Percentiles rank a stretch among this genome's conserved stretches.
Conservation (phyloP, 2,329 filamentous ascomycete genomes). For the Tympanopsis confertula region DNA sequence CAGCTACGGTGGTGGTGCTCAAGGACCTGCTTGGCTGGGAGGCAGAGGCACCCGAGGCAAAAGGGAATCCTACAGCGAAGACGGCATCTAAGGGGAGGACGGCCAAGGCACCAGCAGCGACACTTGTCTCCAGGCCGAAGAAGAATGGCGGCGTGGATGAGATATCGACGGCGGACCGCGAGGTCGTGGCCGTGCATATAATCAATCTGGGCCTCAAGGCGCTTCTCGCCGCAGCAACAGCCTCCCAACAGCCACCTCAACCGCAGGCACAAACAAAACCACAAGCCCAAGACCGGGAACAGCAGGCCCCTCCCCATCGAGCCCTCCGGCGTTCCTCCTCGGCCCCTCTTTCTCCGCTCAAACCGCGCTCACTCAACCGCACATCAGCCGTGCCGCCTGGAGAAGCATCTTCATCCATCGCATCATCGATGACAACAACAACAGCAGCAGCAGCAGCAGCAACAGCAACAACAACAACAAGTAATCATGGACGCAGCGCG, state of each 20-base stretch:
- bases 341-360: conserved; percentile 47
- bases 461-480: too few species aligned
- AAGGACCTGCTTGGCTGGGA: conserved; percentile 30
- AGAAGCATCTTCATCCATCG: conserved; percentile 20
- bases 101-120: conserved; percentile 6
- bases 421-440: conserved; percentile 8
- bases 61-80: conserved; percentile 10
- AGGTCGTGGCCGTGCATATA: too few species aligned
- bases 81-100: conserved; percentile 10
- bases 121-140: too few species aligned
- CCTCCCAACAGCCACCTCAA: too few species aligned
- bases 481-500: too few species aligned
- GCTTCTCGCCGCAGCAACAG: too few species aligned
- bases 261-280: conserved; percentile 15
- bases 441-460: conserved; percentile 18
- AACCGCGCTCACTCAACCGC: conserved; percentile 49
- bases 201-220: too few species aligned
- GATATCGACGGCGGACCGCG: too few species aligned
- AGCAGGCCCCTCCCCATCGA: conserved; percentile 22
- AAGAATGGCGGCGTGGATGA: too few species aligned
- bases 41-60: conserved; percentile 4
- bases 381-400: conserved; percentile 38
- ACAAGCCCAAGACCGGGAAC: conserved; percentile 23
- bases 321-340: conserved; percentile 41
- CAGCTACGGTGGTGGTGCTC: conserved; percentile 29